phyloP scores from a whole-genome alignment of 2,329 filamentous ascomycete genomes.

The Penicillium sp. region DNA sequence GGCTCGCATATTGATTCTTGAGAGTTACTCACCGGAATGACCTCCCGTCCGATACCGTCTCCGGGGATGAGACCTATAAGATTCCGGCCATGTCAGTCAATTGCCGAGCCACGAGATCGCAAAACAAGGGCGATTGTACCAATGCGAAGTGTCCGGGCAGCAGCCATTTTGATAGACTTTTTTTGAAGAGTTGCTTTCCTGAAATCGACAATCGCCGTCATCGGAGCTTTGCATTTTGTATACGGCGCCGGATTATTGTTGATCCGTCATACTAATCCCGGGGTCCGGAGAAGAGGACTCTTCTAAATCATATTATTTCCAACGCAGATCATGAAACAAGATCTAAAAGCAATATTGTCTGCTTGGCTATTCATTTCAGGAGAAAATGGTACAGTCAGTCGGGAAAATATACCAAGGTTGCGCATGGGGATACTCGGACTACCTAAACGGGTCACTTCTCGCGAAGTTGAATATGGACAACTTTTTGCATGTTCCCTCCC shows the following conservation, averaged over 20 bases:
- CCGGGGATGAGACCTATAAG: conserved; percentile 79
- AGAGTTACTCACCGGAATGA: conserved; percentile 61
- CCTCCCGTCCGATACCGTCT: conserved; percentile 96
- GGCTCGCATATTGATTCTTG: conserved; percentile 1
- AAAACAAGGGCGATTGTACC: conserved; percentile 41
- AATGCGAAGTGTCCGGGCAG: conserved; percentile 59
- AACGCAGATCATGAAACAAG: not conserved
- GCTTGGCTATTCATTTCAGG: not conserved
- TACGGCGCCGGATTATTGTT: conserved; percentile 17
- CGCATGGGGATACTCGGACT: not conserved
- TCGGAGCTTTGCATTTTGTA: conserved; percentile 26
- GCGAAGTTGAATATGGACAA: conserved; percentile 12
- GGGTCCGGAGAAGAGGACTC: conserved; percentile 6
- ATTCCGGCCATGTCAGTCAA: conserved; percentile 12
- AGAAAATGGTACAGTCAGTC: not conserved
- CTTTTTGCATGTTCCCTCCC: too few species aligned
- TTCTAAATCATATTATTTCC: not conserved
- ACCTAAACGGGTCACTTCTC: conserved; percentile 12
- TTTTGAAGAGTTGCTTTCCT: conserved; percentile 16
- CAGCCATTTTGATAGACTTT: conserved; percentile 32
- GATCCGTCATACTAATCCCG: conserved; percentile 15
- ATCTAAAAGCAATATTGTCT: not conserved
- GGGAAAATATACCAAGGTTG: not conserved
- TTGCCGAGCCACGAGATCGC: not conserved
- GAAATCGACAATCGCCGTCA: conserved; percentile 21